phyloP scores from a whole-genome alignment of 805 yeast species.

The Scheffersomyces stipitis region DNA sequence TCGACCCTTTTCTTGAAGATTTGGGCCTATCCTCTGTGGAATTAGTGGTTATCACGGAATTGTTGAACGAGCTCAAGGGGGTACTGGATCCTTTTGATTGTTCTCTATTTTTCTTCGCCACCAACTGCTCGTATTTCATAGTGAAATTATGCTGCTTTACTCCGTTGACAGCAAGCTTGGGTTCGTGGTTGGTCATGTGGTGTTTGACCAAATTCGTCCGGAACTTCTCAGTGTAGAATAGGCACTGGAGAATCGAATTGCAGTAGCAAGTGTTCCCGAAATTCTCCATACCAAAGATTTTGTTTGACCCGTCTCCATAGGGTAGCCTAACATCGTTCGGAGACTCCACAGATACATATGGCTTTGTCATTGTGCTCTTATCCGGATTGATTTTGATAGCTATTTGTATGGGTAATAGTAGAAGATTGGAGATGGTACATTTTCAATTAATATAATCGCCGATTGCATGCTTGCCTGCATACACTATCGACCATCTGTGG shows the following conservation, averaged over 20 bases:
- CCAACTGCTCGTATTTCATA: constrained; percentile 39
- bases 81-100: constrained; percentile 13
- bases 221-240: constrained; percentile 72
- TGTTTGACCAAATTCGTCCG: constrained; percentile 49
- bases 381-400: no score
- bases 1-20: constrained; percentile 32
- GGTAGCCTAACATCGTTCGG: constrained; percentile 28
- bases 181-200: constrained; percentile 30
- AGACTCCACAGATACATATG: not conserved
- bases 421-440: no score
- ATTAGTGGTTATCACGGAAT: not conserved
- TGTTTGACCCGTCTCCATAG: constrained; percentile 67
- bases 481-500: no score
- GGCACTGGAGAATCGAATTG: constrained; percentile 87
- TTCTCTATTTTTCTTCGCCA: constrained; percentile 35
- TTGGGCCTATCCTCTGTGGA: constrained; percentile 19
- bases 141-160: constrained; percentile 36
- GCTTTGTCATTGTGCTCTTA: not conserved
- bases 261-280: constrained; percentile 94
- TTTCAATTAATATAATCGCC: no score
- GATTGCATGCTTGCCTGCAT: no score
- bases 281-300: constrained; percentile 78
- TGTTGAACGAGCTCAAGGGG: constrained; percentile 1
- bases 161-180: constrained; percentile 28
- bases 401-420: no score